A percentile compares a stretch with the other conserved stretches of the same genome.
These are phyloP conservation scores for Petrea volubilis DNA, from an alignment of 257 asterid species.

Conservation along the genomic window DNA sequence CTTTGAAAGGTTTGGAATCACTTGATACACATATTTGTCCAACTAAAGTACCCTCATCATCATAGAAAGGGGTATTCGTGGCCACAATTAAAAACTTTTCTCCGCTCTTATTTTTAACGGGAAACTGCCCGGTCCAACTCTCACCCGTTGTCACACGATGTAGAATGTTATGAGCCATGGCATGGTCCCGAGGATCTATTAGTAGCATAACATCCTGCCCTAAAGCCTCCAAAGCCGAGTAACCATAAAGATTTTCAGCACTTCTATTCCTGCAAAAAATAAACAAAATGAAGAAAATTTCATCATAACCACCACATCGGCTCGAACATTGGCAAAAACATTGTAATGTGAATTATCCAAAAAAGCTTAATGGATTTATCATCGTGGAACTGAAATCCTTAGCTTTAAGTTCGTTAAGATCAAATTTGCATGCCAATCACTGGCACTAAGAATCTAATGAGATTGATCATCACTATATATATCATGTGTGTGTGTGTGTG, in stretches of 20 bases:
- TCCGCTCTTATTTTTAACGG: constrained; percentile 69
- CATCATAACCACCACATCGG: too few relatives aligned
- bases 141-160: constrained; percentile 63
- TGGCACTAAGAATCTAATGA: too few relatives aligned
- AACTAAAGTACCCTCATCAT: constrained; percentile 67
- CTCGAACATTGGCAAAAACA: too few relatives aligned
- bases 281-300: not conserved
- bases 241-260: constrained; percentile 84
- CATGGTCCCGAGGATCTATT: constrained; percentile 50
- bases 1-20: constrained; percentile 67
- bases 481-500: too few relatives aligned
- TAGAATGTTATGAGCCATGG: constrained; percentile 55
- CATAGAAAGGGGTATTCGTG: constrained; percentile 80
- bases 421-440: not conserved
- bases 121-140: constrained; percentile 92
- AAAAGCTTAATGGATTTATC: too few relatives aligned
- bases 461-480: too few relatives aligned
- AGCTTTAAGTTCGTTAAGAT: not conserved
- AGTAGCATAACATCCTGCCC: constrained; percentile 68
- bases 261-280: constrained; percentile 65
- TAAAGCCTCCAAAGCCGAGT: constrained; percentile 72
- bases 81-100: constrained; percentile 60
- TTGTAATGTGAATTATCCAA: too few relatives aligned
- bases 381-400: too few relatives aligned
- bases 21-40: constrained; percentile 81